Base-by-base conservation (phyloP, 768 basidiomycete genomes). In the Cubamyces lactineus region DNA sequence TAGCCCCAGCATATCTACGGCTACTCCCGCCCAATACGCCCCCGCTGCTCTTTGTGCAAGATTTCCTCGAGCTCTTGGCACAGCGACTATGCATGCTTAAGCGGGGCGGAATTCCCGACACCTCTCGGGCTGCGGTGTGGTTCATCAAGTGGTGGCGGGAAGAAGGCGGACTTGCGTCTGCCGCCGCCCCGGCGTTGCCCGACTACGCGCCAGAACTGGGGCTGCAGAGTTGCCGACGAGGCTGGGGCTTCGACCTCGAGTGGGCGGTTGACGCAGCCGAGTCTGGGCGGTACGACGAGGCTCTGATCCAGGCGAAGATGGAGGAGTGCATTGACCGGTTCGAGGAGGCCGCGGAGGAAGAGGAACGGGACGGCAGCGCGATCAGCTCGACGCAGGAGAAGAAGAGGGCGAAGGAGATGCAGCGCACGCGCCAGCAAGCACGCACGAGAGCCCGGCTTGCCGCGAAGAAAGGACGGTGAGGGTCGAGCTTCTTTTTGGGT, bases 101-200 rank as follows among this genome's bases (percentile, higher is more conserved):
- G 65, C 84, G 87, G 63, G 94, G 95, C 5, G 93, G 89, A 15
- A 80, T 85, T 47, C 78, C 80, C 51, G 91, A 98, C 76, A 70
- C 81, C 4, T 73, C 82, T 4, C 84, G 92, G 23, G 92, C 94
- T 9, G 89, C 89, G 4, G 78, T 80, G 21, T 93, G 89, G 80
- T 89, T 98, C 69, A 83, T 98, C 43, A 80, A 84, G 47, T 93
- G 93, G 84, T 99, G 95, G 88, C 86, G 96, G 43, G 84, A 84
- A 50, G 83, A 89, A 67, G 91, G 89, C 54, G 82, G 86, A 6
- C 76, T 85, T 50, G 73, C 83, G 76, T 23, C 76, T 77, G 57
- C 72, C 69, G 41, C 63, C 30, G 66, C 67, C 51, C 56, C 68
- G 49, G 60, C 71, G 62, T 50, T 47, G 49, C 63, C 57, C 51